Conservation (phyloP, 1,139 yeast species). For the Trichomonascaceae sp. region DNA sequence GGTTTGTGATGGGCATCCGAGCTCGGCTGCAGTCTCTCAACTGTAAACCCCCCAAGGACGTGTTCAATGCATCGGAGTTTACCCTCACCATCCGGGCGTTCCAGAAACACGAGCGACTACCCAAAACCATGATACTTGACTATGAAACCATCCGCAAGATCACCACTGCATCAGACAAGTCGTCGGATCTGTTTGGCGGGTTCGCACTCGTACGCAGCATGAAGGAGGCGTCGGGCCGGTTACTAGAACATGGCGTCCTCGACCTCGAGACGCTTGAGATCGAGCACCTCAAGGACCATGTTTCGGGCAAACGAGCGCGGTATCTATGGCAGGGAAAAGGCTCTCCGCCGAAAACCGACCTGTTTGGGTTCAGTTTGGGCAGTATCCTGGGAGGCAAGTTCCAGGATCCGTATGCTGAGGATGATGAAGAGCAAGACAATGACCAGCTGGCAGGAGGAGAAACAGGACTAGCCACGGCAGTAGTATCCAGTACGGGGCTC, state of each 20-base stretch:
- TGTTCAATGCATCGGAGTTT: constrained; percentile 61
- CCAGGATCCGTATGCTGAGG: too few relatives aligned
- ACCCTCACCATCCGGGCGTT: constrained; percentile 48
- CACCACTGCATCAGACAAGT: constrained; percentile 37
- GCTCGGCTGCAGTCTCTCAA: constrained; percentile 45
- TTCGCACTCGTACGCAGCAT: constrained; percentile 62
- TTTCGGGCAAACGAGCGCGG: constrained; percentile 35
- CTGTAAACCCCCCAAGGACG: constrained; percentile 76
- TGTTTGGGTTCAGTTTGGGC: too few relatives aligned
- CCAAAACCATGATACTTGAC: constrained; percentile 48
- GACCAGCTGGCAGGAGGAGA: too few relatives aligned
- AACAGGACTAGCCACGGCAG: too few relatives aligned
- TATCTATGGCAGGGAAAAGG: constrained; percentile 40
- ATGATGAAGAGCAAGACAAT: too few relatives aligned
- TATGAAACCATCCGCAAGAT: constrained; percentile 48
- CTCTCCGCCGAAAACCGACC: not conserved
- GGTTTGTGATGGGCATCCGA: constrained; percentile 54
- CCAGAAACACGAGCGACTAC: constrained; percentile 54
- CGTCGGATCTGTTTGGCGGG: constrained; percentile 45
- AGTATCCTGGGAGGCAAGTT: too few relatives aligned
- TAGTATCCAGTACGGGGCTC: too few relatives aligned
- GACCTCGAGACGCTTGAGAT: constrained; percentile 41
- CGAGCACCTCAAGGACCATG: constrained; percentile 31
- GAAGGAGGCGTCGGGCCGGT: constrained; percentile 45
- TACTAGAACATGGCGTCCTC: constrained; percentile 22